Conservation (phyloP, 2,329 filamentous ascomycete species). For the Juglanconis juglandina region DNA sequence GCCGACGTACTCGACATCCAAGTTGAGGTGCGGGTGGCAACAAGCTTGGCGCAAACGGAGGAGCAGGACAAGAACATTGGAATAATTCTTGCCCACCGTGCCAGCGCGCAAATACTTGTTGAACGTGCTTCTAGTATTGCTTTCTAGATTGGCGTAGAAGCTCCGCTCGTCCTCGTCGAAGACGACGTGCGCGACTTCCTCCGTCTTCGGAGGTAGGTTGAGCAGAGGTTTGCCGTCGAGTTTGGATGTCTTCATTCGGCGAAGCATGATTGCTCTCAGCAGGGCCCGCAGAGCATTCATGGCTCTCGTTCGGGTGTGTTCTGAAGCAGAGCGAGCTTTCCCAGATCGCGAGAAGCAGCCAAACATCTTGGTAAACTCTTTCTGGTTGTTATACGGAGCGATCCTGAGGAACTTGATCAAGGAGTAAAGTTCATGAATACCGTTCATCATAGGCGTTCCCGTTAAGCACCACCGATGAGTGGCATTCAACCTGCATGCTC, state of each 20-base stretch:
- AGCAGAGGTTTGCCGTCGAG: constrained; percentile 79
- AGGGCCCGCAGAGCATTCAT: constrained; percentile 72
- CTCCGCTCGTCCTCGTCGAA: constrained; percentile 64
- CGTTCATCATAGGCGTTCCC: constrained; percentile 88
- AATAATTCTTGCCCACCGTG: constrained; percentile 70
- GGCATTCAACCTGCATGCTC: constrained; percentile 55
- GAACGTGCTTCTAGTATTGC: constrained; percentile 64
- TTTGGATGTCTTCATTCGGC: constrained; percentile 74
- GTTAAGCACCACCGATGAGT: constrained; percentile 70
- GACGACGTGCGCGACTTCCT: constrained; percentile 57
- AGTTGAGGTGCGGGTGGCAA: constrained; percentile 70
- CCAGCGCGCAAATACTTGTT: constrained; percentile 71
- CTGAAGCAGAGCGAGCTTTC: constrained; percentile 30
- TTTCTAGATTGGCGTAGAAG: constrained; percentile 66
- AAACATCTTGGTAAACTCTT: constrained; percentile 56
- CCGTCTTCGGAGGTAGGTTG: constrained; percentile 62
- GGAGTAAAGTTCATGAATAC: constrained; percentile 72
- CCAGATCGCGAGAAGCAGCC: constrained; percentile 25
- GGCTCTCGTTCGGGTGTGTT: constrained; percentile 53
- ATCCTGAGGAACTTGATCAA: constrained; percentile 75
- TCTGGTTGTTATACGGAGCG: constrained; percentile 65
- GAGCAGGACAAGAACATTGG: constrained; percentile 74
- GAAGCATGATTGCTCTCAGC: constrained; percentile 75
- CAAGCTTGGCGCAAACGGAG: constrained; percentile 77
- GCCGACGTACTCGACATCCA: constrained; percentile 40